Evolutionary conservation across 164 flowering plant species (phyloP), one percentile per base, ranked within the genome.

Genomic region (Aristolochia contorta): DNA sequence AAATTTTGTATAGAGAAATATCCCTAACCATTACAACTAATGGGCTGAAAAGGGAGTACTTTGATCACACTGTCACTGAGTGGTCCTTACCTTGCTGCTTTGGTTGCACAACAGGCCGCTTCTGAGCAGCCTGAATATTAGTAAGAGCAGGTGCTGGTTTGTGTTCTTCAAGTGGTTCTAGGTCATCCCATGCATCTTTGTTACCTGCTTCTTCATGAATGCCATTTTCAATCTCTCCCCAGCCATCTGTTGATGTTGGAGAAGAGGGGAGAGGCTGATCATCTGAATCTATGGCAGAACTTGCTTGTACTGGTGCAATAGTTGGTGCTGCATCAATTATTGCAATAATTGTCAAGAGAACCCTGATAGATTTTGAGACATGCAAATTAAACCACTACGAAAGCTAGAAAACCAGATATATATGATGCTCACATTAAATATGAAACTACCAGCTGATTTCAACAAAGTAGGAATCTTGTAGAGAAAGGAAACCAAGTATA

Each of bases 151-250:
- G 80, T 66, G 83, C 66, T 46, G 94, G 87, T 75, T 84, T 84
- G 57, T 83, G 82, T 67, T 83, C 94, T 62, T 93, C 92, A 30
- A 82, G 78, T 47, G 96, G 93, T 63, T 88, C 93, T 48, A 94
- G 61, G 64, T 91, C 97, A 78, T 91, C 99, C 99, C 97, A 94
- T 0, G 88, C 91, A 65, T 94, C 97, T 72, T 91, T 89, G 46
- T 89, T 95, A 64, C 53, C 67, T 0, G 79, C 71, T 27, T 75
- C 90, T 52, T 76, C 94, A 37, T 60, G 54, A 64, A 83, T 74
- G 57, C 96, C 96, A 73, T 87, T 87, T 60, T 84, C 99, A 59
- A 89, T 72, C 64, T 91, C 99, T 69, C 96, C 99, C 97, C 99
- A 94, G 27, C 97, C 96, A 80, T 94, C 99, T 21, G 89, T 84